Base-by-base conservation (phyloP, 164 flowering plant genomes). In the Aristolochia contorta region DNA sequence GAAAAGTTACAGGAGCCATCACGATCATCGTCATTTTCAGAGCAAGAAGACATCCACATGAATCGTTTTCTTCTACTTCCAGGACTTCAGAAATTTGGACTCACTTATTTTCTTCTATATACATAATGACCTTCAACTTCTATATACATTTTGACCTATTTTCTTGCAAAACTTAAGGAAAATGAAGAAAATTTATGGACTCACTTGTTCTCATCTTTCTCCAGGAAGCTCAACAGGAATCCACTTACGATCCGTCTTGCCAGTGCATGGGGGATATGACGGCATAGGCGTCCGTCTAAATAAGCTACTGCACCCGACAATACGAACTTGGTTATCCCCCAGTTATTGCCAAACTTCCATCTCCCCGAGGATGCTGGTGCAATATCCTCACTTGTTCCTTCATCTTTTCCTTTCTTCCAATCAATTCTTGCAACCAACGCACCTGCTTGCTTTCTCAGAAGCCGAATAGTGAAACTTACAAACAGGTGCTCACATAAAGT, bases 211-310 rank as follows among this genome's bases (percentile, higher is more conserved):
- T 73, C 80, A 56, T 73, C 75, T 18, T 72, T 77, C 58, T 89
- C 98, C n/a, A 93, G 82, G 64, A 84, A 85, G 74, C 89, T 89
- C 77, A 93, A 69, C 74, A 89, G 48, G 63, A 87, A 89, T 27
- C 98, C 97, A 68, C 98, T 88, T 10, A 93, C 98, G 54, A 93
- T 85, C 52, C 97, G 72, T 52, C 98, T 83, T 0, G 84, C 92
- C 12, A 86, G 30, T 2, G 94, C 82, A 64, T 86, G 72, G 46
- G 94, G 73, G 66, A 93, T 89, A 69, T 69, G 53, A 7, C 94
- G 90, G 68, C 98, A 93, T 46, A 93, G 65, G 54, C 97, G 75
- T n/a, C 98, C 98, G 72, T 93, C 98, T 30, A 90, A 27, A 69
- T 93, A 89, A 45, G 98, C 97, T 49, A 93, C 57, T 49, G 86